Evolutionary conservation across 768 basidiomycete genomes (phyloP).

Genomic region (Boletales sp.): DNA sequence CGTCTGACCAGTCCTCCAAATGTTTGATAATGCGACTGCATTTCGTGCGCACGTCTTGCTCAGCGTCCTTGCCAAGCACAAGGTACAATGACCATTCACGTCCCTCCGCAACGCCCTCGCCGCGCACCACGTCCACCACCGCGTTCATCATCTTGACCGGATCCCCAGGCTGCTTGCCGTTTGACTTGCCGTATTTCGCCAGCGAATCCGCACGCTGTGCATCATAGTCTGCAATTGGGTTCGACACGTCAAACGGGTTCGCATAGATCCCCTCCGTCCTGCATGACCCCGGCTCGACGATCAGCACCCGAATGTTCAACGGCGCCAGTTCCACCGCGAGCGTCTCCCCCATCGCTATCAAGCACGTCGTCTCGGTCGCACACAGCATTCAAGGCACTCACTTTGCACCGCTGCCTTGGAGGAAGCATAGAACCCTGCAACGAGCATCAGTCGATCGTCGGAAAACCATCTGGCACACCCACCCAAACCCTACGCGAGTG

Average conservation of each 20-base stretch:
- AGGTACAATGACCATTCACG: slow-evolving; percentile 47
- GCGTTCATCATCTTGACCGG: slow-evolving; percentile 55
- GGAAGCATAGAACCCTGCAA: slow-evolving; percentile 43
- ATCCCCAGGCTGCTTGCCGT: slow-evolving; percentile 52
- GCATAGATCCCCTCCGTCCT: slow-evolving; percentile 55
- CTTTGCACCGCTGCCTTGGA: slow-evolving; percentile 63
- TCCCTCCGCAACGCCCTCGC: slow-evolving; percentile 49
- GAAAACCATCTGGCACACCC: no score
- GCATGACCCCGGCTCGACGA: slow-evolving; percentile 60
- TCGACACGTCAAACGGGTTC: slow-evolving; percentile 33
- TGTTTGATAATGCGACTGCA: slow-evolving; percentile 40
- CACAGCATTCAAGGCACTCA: slow-evolving; percentile 19
- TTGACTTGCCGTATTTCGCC: slow-evolving; percentile 28
- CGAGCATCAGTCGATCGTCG: no score
- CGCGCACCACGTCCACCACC: slow-evolving; percentile 40
- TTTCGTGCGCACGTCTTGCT: slow-evolving; percentile 47
- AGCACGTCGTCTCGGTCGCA: neutral
- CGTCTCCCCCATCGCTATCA: slow-evolving; percentile 51
- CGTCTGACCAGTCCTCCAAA: slow-evolving; percentile 58
- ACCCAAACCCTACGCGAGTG: neutral
- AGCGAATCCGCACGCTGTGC: slow-evolving; percentile 33
- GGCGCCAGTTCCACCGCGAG: slow-evolving; percentile 51
- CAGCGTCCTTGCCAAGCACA: slow-evolving; percentile 52
- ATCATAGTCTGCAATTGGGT: slow-evolving; percentile 50
- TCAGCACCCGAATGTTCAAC: slow-evolving; percentile 52